Evolutionary conservation across 2,329 filamentous ascomycete species (phyloP), one percentile per base, ranked within the genome.

Genomic region (Scedosporium apiospermum): DNA sequence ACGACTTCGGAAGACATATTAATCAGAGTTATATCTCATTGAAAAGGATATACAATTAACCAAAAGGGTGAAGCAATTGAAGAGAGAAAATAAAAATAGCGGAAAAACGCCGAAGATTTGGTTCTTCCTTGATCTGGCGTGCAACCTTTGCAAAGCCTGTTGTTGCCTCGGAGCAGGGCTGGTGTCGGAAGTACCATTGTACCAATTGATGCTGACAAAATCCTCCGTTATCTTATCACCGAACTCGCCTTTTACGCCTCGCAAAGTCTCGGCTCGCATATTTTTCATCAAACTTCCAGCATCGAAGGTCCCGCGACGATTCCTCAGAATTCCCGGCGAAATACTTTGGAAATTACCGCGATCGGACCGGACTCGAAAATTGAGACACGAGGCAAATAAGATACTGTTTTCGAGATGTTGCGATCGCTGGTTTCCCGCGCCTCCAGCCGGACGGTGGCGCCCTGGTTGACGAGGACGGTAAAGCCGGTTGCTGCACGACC

Each of bases 371-470:
- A 10, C 51, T 27, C 51, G n/a, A 21, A 18, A 34, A 23, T 27
- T 23, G 30, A 23, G 16, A 23, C 10, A 38, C 18, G 23, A 23
- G 51, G 51, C 0, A 5, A 23, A 23, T 23, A 26, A 55, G 18
- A 27, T 27, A 14, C 21, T 23, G 1, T 23, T 55, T 55, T 55
- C 27, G 62, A 49, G 44, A 60, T 65, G 42, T 62, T 62, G 21
- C 64, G 62, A 44, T 63, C 64, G 62, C 42, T 59, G 3, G 61
- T 58, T 51, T 57, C 58, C 42, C 53, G 63, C 26, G 44, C 42
- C 49, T 57, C 38, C n/a, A 34, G 34, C 27, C 58, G 55, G 34
- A 34, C 46, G 51, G 42, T 26, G 21, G 38, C 41, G 46, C n/a
- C 21, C 16, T 23, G 26, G 26, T 49, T 60, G 12, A 53, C 51